Evolutionary conservation across 2,329 filamentous ascomycete species (phyloP).

Genomic region (Epichloe amarillans): DNA sequence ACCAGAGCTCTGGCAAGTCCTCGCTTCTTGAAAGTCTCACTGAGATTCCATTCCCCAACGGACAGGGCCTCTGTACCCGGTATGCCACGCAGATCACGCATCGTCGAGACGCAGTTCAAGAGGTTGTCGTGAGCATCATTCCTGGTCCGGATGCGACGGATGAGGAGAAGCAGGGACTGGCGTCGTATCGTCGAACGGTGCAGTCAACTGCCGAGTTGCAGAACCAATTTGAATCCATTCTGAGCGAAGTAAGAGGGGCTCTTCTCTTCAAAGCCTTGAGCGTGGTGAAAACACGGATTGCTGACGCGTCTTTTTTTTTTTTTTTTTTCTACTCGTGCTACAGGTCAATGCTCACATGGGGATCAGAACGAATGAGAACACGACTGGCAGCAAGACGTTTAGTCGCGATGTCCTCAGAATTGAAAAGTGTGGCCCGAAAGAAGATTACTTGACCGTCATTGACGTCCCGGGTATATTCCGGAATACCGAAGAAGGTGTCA

Average conservation of each 20-base stretch:
- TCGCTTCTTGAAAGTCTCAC: slow-evolving; percentile 61
- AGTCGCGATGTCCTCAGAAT: slow-evolving; percentile 30
- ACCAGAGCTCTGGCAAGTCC: slow-evolving; percentile 77
- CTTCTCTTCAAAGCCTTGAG: not conserved
- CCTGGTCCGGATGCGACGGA: slow-evolving; percentile 9
- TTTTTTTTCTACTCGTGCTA: not conserved
- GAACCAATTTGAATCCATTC: slow-evolving; percentile 20
- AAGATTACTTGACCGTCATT: slow-evolving; percentile 36
- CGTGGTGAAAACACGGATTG: not conserved
- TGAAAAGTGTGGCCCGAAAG: slow-evolving; percentile 30
- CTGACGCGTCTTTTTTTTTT: not conserved
- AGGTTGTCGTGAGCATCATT: slow-evolving; percentile 28
- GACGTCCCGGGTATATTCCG: slow-evolving; percentile 43
- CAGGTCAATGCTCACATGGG: slow-evolving; percentile 31
- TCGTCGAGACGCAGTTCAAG: slow-evolving; percentile 17
- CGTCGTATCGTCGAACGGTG: not conserved
- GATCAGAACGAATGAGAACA: slow-evolving; percentile 16
- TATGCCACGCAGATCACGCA: slow-evolving; percentile 27
- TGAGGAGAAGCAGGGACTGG: slow-evolving; percentile 3
- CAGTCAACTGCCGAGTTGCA: not conserved
- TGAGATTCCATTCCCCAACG: slow-evolving; percentile 33
- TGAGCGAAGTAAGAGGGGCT: slow-evolving; percentile 22
- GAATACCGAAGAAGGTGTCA: slow-evolving; percentile 18
- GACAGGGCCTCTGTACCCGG: slow-evolving; percentile 31
- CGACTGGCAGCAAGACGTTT: slow-evolving; percentile 19